phyloP scores from a whole-genome alignment of 192 early-diverging fungal species.

The Coemansia sp. region DNA sequence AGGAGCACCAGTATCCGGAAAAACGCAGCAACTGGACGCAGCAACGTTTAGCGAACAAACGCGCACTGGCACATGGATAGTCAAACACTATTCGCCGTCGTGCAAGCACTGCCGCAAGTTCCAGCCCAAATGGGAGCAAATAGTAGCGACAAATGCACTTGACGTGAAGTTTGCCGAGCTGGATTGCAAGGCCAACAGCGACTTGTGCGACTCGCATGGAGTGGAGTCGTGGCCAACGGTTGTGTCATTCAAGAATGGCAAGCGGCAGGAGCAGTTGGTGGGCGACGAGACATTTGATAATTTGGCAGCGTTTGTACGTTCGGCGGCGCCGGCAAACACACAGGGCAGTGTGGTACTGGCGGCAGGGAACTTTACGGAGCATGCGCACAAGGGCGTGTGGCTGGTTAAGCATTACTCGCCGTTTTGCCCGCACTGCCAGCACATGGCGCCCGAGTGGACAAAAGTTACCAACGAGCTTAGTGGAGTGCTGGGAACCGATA shows the following conservation, averaged over 20 bases:
- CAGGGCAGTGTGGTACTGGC: slow-evolving; percentile 57
- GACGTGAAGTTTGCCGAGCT: slow-evolving; percentile 69
- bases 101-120: slow-evolving; percentile 80
- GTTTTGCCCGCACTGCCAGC: slow-evolving; percentile 80
- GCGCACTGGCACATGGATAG: slow-evolving; percentile 66
- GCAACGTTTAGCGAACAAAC: slow-evolving; percentile 54
- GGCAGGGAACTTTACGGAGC: slow-evolving; percentile 49
- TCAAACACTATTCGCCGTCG: slow-evolving; percentile 85
- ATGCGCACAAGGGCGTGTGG: slow-evolving; percentile 66
- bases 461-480: slow-evolving; percentile 61
- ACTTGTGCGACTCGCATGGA: slow-evolving; percentile 60
- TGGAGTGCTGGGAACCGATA: slow-evolving; percentile 23
- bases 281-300: slow-evolving; percentile 35
- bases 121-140: slow-evolving; percentile 73
- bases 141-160: slow-evolving; percentile 53
- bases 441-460: slow-evolving; percentile 75
- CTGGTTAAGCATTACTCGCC: slow-evolving; percentile 89
- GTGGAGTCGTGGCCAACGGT: slow-evolving; percentile 60
- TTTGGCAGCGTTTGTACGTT: slow-evolving; percentile 14
- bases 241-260: slow-evolving; percentile 48
- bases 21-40: slow-evolving; percentile 24
- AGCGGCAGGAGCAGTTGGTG: slow-evolving; percentile 13
- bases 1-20: not conserved
- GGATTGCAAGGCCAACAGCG: slow-evolving; percentile 62
- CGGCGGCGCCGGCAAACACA: slow-evolving; percentile 3